Base-by-base conservation (phyloP, 1,284 basidiomycete genomes). In the Schizopora paradoxa region DNA sequence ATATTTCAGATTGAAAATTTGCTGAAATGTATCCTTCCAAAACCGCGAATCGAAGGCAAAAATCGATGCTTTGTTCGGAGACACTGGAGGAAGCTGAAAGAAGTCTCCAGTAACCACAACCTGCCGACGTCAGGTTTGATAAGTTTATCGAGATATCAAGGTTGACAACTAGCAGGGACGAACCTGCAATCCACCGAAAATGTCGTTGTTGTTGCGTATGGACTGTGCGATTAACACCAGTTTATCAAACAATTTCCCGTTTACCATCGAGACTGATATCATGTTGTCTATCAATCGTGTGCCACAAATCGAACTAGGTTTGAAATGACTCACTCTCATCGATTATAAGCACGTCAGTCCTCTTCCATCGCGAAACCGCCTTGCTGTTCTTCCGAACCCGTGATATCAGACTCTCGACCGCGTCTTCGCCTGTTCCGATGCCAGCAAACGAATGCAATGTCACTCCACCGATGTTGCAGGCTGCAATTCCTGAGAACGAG, bases 121-220 rank as follows among this genome's bases (percentile, higher is more conserved):
- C n/a, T n/a, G n/a, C n/a, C n/a, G n/a, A n/a, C n/a, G n/a, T n/a
- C n/a, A n/a, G n/a, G n/a, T n/a, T n/a, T n/a, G n/a, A n/a, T n/a
- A n/a, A n/a, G n/a, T n/a, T n/a, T n/a, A n/a, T n/a, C n/a, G n/a
- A n/a, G n/a, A n/a, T n/a, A n/a, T n/a, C n/a, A n/a, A n/a, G n/a
- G n/a, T n/a, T n/a, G n/a, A n/a, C n/a, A n/a, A n/a, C n/a, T n/a
- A n/a, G n/a, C n/a, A n/a, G n/a, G n/a, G n/a, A 51, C 72, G 32
- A 67, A 94, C 79, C 73, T 94, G 83, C 19, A 95, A 91, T 10
- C 91, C 94, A 23, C 94, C 94, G 56, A 95, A 97, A 0, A 91
- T 86, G 31, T 60, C 55, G 0, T 56, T 45, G 27, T 70, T 77
- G 54, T 75, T 72, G 43, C 90, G 74, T 16, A 92, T 53, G 0